Evolutionary conservation across 495 filamentous ascomycete genomes (phyloP).

Genomic region (Aspergillus carlsbadensis): DNA sequence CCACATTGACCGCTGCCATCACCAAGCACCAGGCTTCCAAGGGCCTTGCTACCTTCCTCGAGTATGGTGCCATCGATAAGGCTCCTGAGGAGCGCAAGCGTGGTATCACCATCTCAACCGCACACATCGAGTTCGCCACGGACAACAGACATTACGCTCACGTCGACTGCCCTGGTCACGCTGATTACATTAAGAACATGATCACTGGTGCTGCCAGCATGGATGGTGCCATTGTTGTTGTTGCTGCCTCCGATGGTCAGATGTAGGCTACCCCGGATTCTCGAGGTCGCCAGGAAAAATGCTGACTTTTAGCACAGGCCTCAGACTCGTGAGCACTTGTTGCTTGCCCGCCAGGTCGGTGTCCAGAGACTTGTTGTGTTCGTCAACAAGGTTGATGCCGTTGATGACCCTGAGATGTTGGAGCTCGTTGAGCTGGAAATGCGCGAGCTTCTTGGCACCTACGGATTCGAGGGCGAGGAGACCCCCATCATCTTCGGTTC

Average conservation of each 20-base stretch:
- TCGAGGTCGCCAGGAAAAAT: not conserved
- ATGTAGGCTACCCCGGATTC: slow-evolving; percentile 56
- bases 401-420: slow-evolving; percentile 98
- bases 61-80: slow-evolving; percentile 98
- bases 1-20: slow-evolving; percentile 95
- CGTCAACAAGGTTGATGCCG: slow-evolving; percentile 97
- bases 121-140: slow-evolving; percentile 97
- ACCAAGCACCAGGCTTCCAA: slow-evolving; percentile 95
- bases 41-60: slow-evolving; percentile 88
- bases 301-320: slow-evolving; percentile 57
- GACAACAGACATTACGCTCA: slow-evolving; percentile 93
- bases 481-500: slow-evolving; percentile 96
- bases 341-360: slow-evolving; percentile 96
- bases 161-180: slow-evolving; percentile 99
- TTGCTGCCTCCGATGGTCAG: slow-evolving; percentile 97
- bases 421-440: slow-evolving; percentile 99
- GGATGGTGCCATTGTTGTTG: slow-evolving; percentile 98
- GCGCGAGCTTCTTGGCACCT: slow-evolving; percentile 87
- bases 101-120: slow-evolving; percentile 98
- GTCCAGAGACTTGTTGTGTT: slow-evolving; percentile 97
- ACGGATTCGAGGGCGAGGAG: slow-evolving; percentile 97
- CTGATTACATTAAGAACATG: slow-evolving; percentile 99
- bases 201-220: slow-evolving; percentile 96
- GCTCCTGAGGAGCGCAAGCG: slow-evolving; percentile 98
- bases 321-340: slow-evolving; percentile 96